Conservation (phyloP, 108 stramenopile species). For the Conticribra weissflogii region DNA sequence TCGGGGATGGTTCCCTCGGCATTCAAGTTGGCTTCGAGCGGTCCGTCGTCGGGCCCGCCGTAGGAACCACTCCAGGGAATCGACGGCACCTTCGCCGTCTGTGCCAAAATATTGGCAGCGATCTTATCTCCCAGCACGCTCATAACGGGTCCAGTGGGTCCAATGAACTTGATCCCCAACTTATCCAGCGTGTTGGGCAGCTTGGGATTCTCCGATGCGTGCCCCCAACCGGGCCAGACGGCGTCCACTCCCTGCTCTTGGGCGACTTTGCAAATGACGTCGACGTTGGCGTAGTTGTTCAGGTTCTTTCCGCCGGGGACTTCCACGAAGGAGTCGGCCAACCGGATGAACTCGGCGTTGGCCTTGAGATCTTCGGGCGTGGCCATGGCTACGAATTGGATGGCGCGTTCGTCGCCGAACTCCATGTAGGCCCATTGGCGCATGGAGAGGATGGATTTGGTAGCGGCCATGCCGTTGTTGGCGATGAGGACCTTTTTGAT, state of each 20-base stretch:
- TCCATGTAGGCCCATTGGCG: conserved; percentile 99
- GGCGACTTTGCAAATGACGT: conserved; percentile 85
- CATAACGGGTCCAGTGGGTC: conserved; percentile 94
- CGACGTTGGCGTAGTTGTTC: conserved; percentile 96
- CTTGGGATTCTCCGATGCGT: conserved; percentile 93
- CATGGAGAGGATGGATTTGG: conserved; percentile 97
- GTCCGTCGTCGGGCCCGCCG: conserved; percentile 91
- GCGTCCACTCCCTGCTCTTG: conserved; percentile 88
- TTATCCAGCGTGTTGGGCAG: conserved; percentile 70
- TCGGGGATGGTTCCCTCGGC: conserved; percentile 96
- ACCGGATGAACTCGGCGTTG: conserved; percentile 96
- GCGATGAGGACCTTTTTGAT: conserved; percentile 92
- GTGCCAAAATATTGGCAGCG: conserved; percentile 94
- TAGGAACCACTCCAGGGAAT: conserved; percentile 96
- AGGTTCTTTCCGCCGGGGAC: conserved; percentile 91
- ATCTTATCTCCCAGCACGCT: conserved; percentile 95
- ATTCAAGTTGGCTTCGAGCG: conserved; percentile 87
- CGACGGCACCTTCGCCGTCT: conserved; percentile 94
- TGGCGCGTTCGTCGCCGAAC: conserved; percentile 93
- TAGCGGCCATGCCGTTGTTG: conserved; percentile 99
- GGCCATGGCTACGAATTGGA: conserved; percentile 98
- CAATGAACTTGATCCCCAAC: conserved; percentile 93
- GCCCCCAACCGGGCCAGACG: conserved; percentile 97
- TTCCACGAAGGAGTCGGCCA: conserved; percentile 94
- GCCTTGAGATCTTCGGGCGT: conserved; percentile 97